Base-by-base conservation (phyloP, 1,139 yeast genomes). In the Geotrichum cucujoidarum region DNA sequence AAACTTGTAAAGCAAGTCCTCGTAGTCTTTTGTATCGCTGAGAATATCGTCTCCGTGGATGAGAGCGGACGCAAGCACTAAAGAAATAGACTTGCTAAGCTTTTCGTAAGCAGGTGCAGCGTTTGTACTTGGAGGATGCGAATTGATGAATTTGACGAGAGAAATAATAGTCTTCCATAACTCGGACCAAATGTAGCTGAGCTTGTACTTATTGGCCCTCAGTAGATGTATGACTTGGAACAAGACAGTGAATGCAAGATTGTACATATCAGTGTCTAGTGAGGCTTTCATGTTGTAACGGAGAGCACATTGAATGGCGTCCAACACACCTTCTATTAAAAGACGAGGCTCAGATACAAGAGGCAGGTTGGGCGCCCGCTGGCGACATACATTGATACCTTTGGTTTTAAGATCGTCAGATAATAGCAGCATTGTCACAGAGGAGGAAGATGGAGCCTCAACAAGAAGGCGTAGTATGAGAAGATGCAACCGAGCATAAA, bases 151-250 rank as follows among this genome's bases (percentile, higher is more conserved):
- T 40, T 57, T 55, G 11, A 62, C 43, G 2, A 65, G 49, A 4
- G 62, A 60, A 20, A 65, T 43, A n/a, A 67, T 46, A 2, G 70
- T 59, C 43, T 58, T 60, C 71, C 72, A 69, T 31, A 70, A 55
- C 45, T 68, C 71, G 13, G 59, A 51, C 74, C 74, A 70, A 49
- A 65, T 64, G 49, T 69, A 69, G 10, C 51, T 49, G 25, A 63
- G 41, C n/a, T 58, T 47, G 1, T 49, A 45, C 25, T 55, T 55
- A 25, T 51, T 29, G 10, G 49, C 40, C 22, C 61, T 50, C 44
- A 66, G 48, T 25, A 55, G 51, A 14, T 58, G 57, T 2, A 66
- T 45, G 2, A 56, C 50, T 49, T 60, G 68, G 43, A 61, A 58
- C 5, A 60, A 46, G 2, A 56, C 54, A 1, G 56, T 57, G 13